Conservation (phyloP, 164 flowering plant genomes). For the Vitis cinerea region DNA sequence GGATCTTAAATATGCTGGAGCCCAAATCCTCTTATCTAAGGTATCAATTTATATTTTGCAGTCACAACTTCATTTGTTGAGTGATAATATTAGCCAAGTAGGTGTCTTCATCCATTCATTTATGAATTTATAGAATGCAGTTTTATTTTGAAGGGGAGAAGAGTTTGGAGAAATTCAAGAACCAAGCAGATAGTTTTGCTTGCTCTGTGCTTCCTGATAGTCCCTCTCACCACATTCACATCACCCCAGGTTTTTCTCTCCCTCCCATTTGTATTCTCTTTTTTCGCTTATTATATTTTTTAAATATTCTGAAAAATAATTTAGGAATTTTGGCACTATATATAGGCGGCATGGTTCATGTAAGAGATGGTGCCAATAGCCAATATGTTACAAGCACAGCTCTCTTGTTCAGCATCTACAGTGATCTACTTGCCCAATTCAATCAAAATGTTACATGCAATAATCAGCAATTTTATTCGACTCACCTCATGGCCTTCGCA, state of each 20-base stretch:
- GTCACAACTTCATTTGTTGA: neutral
- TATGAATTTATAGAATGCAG: constrained; percentile 33
- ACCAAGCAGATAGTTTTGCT: constrained; percentile 66
- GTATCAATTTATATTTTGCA: constrained; percentile 23
- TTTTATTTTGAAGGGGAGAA: constrained; percentile 50
- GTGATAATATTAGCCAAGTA: neutral
- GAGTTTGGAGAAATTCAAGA: constrained; percentile 40
- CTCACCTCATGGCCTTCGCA: constrained; percentile 55
- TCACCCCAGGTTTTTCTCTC: constrained; percentile 60
- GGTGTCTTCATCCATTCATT: neutral
- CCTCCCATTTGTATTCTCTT: neutral
- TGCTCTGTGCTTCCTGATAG: constrained; percentile 76
- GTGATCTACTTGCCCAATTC: constrained; percentile 56
- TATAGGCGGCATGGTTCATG: constrained; percentile 61
- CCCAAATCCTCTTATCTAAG: constrained; percentile 64
- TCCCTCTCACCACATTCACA: constrained; percentile 51
- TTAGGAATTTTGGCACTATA: no score
- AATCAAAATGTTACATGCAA: constrained; percentile 60
- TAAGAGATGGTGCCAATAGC: constrained; percentile 90
- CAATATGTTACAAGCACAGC: constrained; percentile 79
- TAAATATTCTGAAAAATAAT: no score
- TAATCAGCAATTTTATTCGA: constrained; percentile 38
- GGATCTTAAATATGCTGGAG: constrained; percentile 96
- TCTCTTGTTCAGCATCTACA: constrained; percentile 52
- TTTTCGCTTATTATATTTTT: neutral